Percentiles rank a stretch among this genome's conserved stretches.
Conservation (phyloP, 116 monocot species). For the Phalaenopsis hybrid region DNA sequence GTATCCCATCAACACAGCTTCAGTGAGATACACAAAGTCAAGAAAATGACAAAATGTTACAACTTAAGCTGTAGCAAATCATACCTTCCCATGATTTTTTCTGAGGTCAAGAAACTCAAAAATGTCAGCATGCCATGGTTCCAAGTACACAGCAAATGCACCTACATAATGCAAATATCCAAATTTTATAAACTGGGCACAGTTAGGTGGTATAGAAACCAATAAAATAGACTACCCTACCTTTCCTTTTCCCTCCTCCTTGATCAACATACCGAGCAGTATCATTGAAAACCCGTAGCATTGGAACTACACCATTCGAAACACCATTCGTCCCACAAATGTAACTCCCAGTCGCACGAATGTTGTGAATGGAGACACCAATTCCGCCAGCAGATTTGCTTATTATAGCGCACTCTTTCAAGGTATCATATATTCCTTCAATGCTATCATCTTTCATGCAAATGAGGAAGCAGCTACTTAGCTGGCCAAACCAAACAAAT, state of each 20-base stretch:
- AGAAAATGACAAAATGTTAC: not conserved
- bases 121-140: slow-evolving; percentile 98
- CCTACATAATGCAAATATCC: slow-evolving; percentile 27
- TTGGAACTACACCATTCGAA: slow-evolving; percentile 95
- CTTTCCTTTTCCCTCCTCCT: slow-evolving; percentile 97
- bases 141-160: slow-evolving; percentile 97
- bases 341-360: slow-evolving; percentile 85
- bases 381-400: slow-evolving; percentile 98
- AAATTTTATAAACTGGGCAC: not conserved
- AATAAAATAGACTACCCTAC: slow-evolving; percentile 25
- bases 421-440: slow-evolving; percentile 95
- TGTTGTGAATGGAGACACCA: slow-evolving; percentile 94
- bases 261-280: slow-evolving; percentile 99
- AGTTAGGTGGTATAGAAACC: not conserved
- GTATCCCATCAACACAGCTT: not conserved
- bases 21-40: not conserved
- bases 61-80: not conserved
- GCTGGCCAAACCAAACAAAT: slow-evolving; percentile 25
- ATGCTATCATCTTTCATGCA: slow-evolving; percentile 98
- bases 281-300: slow-evolving; percentile 94
- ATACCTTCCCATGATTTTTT: slow-evolving; percentile 98
- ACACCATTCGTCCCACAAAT: slow-evolving; percentile 94
- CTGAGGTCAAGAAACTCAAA: slow-evolving; percentile 92
- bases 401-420: slow-evolving; percentile 93
- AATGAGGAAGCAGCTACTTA: slow-evolving; percentile 88